A percentile compares a stretch with the other conserved stretches of the same genome.
phyloP scores from a whole-genome alignment of 176 grass and related monocot species.

The Musa troglodytarum region DNA sequence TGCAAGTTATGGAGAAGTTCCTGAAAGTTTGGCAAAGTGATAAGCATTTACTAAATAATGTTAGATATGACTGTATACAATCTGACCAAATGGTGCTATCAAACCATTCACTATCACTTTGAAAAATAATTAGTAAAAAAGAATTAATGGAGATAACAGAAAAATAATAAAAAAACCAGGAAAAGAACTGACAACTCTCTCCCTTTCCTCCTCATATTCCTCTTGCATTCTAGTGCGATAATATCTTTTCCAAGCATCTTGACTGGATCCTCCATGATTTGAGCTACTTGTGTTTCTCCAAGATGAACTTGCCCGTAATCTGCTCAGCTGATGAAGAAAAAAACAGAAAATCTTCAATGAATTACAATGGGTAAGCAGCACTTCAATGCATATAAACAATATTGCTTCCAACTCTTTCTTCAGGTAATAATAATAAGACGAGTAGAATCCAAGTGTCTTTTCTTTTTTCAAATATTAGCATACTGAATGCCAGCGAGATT shows the following conservation, averaged over 20 bases:
- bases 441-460: no score
- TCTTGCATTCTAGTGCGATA: slow-evolving; percentile 14
- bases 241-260: slow-evolving; percentile 15
- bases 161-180: background rate
- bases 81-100: background rate
- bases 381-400: background rate
- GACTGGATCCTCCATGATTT: slow-evolving; percentile 4
- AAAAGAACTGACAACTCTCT: slow-evolving; percentile 15
- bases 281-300: slow-evolving; percentile 8
- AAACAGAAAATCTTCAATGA: background rate
- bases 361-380: background rate
- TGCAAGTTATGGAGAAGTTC: no score
- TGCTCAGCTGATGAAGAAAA: slow-evolving; percentile 8
- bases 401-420: background rate
- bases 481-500: no score
- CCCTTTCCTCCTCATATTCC: slow-evolving; percentile 12
- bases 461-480: no score
- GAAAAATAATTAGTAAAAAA: background rate
- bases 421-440: no score
- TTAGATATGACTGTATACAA: no score
- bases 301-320: slow-evolving; percentile 5
- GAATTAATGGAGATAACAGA: background rate
- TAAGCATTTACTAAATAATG: no score
- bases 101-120: background rate
- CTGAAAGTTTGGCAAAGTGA: no score